Percentiles rank a stretch among this genome's conserved stretches.
Evolutionary conservation across 2,329 filamentous ascomycete genomes (phyloP).

Genomic region (Penicillium sp.): DNA sequence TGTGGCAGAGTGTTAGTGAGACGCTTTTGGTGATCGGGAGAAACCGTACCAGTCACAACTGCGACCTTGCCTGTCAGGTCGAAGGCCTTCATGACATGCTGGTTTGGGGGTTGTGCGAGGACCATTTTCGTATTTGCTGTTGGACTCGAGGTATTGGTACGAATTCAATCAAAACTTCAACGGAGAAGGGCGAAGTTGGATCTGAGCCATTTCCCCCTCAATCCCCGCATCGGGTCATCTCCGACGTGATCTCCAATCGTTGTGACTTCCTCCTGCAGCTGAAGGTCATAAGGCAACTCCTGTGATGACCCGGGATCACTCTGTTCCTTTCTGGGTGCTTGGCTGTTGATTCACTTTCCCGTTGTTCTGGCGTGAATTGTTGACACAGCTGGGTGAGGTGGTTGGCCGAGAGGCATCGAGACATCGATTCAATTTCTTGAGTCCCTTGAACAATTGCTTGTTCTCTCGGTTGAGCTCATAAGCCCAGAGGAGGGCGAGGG

Average conservation of each 20-base stretch:
- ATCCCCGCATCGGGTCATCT: constrained; percentile 2
- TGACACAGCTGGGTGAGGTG: background rate
- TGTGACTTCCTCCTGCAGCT: background rate
- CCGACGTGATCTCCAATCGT: background rate
- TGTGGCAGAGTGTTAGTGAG: background rate
- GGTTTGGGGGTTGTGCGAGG: constrained; percentile 13
- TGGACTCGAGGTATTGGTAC: background rate
- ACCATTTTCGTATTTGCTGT: constrained; percentile 15
- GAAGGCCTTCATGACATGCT: constrained; percentile 18
- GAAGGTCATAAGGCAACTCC: background rate
- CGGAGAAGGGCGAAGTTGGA: background rate
- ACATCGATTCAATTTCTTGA: background rate
- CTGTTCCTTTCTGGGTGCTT: background rate
- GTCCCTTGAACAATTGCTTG: constrained; percentile 2
- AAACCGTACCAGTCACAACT: constrained; percentile 19
- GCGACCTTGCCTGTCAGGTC: constrained; percentile 21
- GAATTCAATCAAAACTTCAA: background rate
- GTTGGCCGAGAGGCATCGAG: background rate
- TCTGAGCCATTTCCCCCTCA: background rate
- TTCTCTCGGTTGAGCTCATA: constrained; percentile 4
- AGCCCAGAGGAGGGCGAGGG: constrained; percentile 3
- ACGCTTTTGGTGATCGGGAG: too few species aligned
- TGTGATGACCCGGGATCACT: background rate
- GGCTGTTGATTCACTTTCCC: background rate
- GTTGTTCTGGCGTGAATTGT: background rate